Evolutionary conservation across 495 filamentous ascomycete species (phyloP).

Genomic region (Extremus antarcticus): DNA sequence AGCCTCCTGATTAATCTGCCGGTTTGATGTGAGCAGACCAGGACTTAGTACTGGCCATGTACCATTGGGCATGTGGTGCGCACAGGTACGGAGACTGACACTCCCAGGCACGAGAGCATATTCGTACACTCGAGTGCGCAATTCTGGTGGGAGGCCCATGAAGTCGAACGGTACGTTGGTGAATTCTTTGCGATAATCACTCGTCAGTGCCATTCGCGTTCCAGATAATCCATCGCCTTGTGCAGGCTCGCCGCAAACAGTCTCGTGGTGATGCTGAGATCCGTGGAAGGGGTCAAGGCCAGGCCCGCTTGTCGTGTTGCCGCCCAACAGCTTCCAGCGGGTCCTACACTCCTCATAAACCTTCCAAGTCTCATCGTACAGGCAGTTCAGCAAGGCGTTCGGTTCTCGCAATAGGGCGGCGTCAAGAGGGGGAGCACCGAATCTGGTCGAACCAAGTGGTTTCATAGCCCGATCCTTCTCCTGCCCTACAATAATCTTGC

Average conservation of each 20-base stretch:
- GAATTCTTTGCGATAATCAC: not conserved
- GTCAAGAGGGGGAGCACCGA: too few relatives aligned
- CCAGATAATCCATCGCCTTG: too few relatives aligned
- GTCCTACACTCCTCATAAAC: not conserved
- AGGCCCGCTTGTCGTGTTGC: too few relatives aligned
- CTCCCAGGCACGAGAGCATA: not conserved
- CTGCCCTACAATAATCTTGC: too few relatives aligned
- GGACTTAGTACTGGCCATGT: not conserved
- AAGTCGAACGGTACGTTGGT: not conserved
- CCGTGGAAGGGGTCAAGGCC: too few relatives aligned
- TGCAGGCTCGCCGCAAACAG: too few relatives aligned
- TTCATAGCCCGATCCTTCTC: too few relatives aligned
- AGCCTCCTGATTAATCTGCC: not conserved
- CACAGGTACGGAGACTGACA: not conserved
- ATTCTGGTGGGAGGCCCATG: not conserved
- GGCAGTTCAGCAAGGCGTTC: not conserved
- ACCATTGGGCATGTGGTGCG: not conserved
- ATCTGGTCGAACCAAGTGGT: too few relatives aligned
- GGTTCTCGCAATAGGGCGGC: too few relatives aligned
- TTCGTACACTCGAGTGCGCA: not conserved
- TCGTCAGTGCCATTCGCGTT: too few relatives aligned
- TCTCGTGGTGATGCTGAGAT: too few relatives aligned
- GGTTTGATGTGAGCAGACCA: not conserved
- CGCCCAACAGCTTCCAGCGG: not conserved
- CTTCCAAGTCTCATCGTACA: not conserved